Conservation (phyloP, 2,329 filamentous ascomycete genomes). For the Passalora sequoiae region DNA sequence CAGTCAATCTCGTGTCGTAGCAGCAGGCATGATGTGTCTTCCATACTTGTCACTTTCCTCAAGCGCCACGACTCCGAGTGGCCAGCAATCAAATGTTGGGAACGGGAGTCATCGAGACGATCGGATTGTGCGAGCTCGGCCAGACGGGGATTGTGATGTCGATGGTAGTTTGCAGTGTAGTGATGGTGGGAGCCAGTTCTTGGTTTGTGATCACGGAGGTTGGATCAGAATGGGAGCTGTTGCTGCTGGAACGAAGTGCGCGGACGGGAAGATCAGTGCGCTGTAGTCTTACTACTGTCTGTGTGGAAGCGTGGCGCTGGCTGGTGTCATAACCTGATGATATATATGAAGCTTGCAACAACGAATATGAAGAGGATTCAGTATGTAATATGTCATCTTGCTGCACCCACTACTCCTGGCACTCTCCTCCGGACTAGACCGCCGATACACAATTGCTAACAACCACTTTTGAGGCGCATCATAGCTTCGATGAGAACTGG, state of each 20-base stretch:
- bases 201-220: conserved; percentile 31
- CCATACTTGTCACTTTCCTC: conserved; percentile 30
- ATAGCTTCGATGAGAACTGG: neutral
- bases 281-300: too few relatives aligned
- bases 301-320: conserved; percentile 4
- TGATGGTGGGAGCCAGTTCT: conserved; percentile 26
- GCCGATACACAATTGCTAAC: neutral
- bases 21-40: conserved; percentile 36
- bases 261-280: conserved; percentile 27
- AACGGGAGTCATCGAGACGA: conserved; percentile 32
- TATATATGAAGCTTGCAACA: neutral
- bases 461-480: neutral
- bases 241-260: conserved; percentile 29
- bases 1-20: conserved; percentile 29
- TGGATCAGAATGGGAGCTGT: conserved; percentile 33
- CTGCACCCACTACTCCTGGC: too few relatives aligned
- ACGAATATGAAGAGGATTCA: too few relatives aligned
- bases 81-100: conserved; percentile 26
- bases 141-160: conserved; percentile 27
- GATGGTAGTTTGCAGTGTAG: conserved; percentile 28
- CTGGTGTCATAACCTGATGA: neutral
- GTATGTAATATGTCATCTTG: too few relatives aligned
- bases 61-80: conserved; percentile 15
- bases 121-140: conserved; percentile 27
- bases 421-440: too few relatives aligned